Evolutionary conservation across 768 basidiomycete species (phyloP).

Genomic region (Russula brevipes): DNA sequence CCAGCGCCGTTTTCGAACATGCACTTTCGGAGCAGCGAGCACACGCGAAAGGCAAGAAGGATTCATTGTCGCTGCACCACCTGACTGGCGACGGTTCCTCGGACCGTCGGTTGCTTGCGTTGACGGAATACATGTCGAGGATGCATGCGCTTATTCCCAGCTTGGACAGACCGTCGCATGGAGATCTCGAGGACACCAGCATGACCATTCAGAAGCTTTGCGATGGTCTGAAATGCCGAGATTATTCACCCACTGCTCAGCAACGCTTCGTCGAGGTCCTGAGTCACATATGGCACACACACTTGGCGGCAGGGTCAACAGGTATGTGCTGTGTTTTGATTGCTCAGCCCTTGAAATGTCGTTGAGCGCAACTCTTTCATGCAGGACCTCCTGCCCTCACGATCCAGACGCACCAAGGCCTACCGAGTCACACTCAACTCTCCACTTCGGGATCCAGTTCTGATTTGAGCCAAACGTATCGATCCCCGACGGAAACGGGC

Average conservation of each 20-base stretch:
- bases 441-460: too few relatives aligned
- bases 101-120: not conserved
- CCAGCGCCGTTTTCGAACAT: not conserved
- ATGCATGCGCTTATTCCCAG: not conserved
- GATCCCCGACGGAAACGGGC: too few relatives aligned
- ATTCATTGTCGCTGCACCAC: not conserved
- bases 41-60: not conserved
- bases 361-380: too few relatives aligned
- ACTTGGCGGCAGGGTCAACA: not conserved
- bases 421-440: too few relatives aligned
- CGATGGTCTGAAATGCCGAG: not conserved
- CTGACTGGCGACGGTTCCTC: not conserved
- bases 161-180: not conserved
- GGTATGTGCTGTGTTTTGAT: not conserved
- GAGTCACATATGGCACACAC: not conserved
- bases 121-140: not conserved
- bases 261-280: not conserved
- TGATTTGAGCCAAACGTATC: too few relatives aligned
- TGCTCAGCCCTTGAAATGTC: too few relatives aligned
- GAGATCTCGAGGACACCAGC: slow-evolving; percentile 1
- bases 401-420: too few relatives aligned
- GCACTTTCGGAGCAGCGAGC: not conserved
- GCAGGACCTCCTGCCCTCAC: too few relatives aligned
- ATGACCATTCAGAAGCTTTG: slow-evolving; percentile 8
- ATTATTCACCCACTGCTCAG: not conserved